Percentiles rank a stretch among this genome's conserved stretches.
Evolutionary conservation across 2,329 filamentous ascomycete genomes (phyloP).

Genomic region (Neofusicoccum parvum): DNA sequence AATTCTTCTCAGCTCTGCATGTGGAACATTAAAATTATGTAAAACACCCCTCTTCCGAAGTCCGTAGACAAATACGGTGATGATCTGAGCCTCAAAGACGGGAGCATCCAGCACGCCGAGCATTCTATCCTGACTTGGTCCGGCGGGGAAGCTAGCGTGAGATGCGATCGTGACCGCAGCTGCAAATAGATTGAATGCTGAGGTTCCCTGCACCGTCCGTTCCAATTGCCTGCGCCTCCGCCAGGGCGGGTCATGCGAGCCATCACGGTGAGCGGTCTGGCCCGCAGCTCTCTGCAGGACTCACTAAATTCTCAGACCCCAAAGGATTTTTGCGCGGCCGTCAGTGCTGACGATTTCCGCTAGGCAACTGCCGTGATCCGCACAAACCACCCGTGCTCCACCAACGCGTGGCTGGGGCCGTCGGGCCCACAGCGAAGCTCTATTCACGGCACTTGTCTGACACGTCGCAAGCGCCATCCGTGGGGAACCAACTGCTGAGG

Average conservation of each 20-base stretch:
- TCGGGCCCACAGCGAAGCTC: background rate
- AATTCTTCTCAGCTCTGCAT: background rate
- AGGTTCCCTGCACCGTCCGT: background rate
- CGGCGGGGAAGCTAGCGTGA: background rate
- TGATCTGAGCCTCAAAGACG: background rate
- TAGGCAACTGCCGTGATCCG: background rate
- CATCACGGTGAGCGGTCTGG: background rate
- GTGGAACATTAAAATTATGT: background rate
- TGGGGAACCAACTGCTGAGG: background rate
- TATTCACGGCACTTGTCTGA: slow-evolving; percentile 2
- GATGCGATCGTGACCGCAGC: background rate
- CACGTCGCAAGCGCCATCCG: background rate
- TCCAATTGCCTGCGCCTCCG: background rate
- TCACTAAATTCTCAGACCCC: background rate
- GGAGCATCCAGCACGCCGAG: background rate
- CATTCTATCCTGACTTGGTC: background rate
- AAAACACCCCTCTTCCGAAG: background rate
- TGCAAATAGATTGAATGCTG: background rate
- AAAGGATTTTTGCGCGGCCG: background rate
- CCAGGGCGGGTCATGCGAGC: background rate
- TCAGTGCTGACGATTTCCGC: background rate
- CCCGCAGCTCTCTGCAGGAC: background rate
- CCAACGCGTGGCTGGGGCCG: slow-evolving; percentile 1
- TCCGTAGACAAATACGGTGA: background rate
- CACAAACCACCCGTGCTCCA: background rate